phyloP scores from a whole-genome alignment of 371 early-diverging fungal genomes.

The Mortierella sp. region DNA sequence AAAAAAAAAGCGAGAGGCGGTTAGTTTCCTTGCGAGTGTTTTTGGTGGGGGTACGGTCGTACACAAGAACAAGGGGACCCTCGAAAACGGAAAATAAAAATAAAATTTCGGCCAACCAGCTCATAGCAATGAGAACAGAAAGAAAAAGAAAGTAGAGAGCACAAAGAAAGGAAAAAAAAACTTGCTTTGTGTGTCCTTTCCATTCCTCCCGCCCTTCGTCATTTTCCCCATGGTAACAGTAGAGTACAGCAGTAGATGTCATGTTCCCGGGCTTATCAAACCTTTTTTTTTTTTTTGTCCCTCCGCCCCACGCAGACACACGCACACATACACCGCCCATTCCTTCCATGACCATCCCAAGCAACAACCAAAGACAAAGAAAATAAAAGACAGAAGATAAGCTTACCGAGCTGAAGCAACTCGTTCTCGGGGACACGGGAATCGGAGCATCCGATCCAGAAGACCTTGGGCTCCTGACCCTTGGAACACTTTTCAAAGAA shows the following conservation, averaged over 20 bases:
- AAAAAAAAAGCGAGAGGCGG: too few species aligned
- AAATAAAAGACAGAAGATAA: slow-evolving; percentile 6
- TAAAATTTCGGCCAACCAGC: slow-evolving; percentile 8
- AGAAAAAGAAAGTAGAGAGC: too few species aligned
- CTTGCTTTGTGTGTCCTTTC: not conserved
- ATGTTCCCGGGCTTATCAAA: not conserved
- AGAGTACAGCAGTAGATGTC: too few species aligned
- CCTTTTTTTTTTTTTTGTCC: not conserved
- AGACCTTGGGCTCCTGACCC: slow-evolving; percentile 87
- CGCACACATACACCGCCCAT: too few species aligned
- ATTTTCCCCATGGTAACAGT: too few species aligned
- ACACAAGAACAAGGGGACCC: not conserved
- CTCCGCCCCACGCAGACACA: not conserved
- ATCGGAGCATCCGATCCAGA: slow-evolving; percentile 97
- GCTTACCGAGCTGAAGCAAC: slow-evolving; percentile 63
- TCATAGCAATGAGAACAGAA: not conserved
- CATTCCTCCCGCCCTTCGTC: not conserved
- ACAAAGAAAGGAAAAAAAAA: not conserved
- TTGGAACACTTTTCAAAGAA: slow-evolving; percentile 73
- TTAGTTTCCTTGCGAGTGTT: too few species aligned
- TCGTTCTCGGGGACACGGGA: slow-evolving; percentile 88
- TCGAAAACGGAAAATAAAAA: slow-evolving; percentile 9
- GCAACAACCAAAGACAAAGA: slow-evolving; percentile 4
- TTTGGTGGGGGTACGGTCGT: too few species aligned
- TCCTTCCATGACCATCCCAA: not conserved